Evolutionary conservation across 2,329 filamentous ascomycete species (phyloP).

Genomic region (Xenosphaeropsis pyriputrescens): DNA sequence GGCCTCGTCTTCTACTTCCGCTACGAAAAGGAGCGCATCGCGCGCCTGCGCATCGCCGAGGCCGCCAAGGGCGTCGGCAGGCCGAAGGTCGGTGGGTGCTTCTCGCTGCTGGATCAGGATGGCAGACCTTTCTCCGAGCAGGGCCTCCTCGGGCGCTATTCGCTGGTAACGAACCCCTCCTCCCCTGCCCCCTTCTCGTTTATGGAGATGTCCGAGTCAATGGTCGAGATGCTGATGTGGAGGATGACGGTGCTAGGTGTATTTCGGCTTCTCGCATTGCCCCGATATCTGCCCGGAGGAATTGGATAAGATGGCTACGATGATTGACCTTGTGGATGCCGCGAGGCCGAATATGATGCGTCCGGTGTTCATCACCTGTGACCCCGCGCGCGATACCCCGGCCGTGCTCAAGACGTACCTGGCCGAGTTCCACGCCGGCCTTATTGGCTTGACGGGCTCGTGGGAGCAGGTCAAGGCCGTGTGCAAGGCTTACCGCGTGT

Average conservation of each 20-base stretch:
- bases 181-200: neutral
- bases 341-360: constrained; percentile 24
- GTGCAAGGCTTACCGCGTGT: constrained; percentile 93
- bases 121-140: constrained; percentile 64
- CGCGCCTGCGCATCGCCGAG: constrained; percentile 77
- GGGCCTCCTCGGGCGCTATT: constrained; percentile 77
- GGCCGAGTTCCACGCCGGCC: constrained; percentile 73
- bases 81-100: constrained; percentile 84
- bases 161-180: constrained; percentile 39
- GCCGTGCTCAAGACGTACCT: constrained; percentile 76
- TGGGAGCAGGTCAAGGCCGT: constrained; percentile 89
- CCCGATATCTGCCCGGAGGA: constrained; percentile 98
- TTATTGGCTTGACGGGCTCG: constrained; percentile 81
- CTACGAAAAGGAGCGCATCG: constrained; percentile 81
- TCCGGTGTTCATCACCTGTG: constrained; percentile 85
- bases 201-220: neutral
- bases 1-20: constrained; percentile 84
- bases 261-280: constrained; percentile 97
- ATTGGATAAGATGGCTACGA: constrained; percentile 96
- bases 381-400: constrained; percentile 81
- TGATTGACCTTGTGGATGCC: constrained; percentile 61
- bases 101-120: constrained; percentile 69
- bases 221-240: neutral
- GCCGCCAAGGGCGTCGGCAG: constrained; percentile 84
- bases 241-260: constrained; percentile 49